Evolutionary conservation across 176 grass and related monocot genomes (phyloP).

Genomic region (Dendrocalamus sinicus): DNA sequence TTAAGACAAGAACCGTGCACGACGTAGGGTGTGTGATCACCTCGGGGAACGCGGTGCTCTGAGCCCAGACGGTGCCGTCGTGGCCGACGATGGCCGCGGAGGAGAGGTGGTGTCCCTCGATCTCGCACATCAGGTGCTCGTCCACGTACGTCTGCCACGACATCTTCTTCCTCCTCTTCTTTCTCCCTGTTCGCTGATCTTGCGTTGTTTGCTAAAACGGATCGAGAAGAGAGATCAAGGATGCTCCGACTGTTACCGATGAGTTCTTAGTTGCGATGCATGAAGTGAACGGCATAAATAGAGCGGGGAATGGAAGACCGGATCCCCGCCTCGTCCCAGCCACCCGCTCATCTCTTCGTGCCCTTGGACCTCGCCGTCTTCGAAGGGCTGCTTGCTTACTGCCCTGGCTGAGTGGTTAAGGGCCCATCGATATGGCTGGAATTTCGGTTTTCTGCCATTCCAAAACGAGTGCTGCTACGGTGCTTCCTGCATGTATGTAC

Average conservation of each 20-base stretch:
- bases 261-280: not conserved
- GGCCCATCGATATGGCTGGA: not conserved
- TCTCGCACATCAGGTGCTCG: conserved; percentile 78
- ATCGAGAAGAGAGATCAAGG: not conserved
- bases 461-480: not conserved
- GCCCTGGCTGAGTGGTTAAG: too few species aligned
- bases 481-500: not conserved
- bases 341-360: conserved; percentile 32
- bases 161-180: conserved; percentile 41
- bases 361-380: conserved; percentile 34
- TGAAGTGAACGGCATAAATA: conserved; percentile 25
- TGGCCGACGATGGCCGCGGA: conserved; percentile 68
- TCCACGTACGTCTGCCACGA: conserved; percentile 83
- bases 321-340: conserved; percentile 28
- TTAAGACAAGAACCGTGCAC: not conserved
- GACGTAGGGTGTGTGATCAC: not conserved
- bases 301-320: not conserved
- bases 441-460: not conserved
- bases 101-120: conserved; percentile 66
- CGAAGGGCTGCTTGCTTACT: not conserved
- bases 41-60: conserved; percentile 62
- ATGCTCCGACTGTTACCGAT: not conserved
- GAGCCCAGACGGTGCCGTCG: conserved; percentile 63
- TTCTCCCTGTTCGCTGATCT: not conserved
- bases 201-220: not conserved